phyloP scores from a whole-genome alignment of 129 eudicot genomes.

The Cynara cardunculus region DNA sequence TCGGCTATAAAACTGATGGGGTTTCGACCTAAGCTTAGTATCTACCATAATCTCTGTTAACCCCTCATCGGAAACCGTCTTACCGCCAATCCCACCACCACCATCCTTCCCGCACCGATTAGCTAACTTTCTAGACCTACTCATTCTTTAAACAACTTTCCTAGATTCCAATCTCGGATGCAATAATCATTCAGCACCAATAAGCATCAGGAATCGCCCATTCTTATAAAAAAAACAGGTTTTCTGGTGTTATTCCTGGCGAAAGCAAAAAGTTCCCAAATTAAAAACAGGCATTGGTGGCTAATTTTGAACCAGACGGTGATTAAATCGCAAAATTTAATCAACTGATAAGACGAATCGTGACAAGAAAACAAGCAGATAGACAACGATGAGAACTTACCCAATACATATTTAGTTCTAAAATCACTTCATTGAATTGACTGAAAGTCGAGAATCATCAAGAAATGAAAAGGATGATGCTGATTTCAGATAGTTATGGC shows the following conservation, averaged over 20 bases:
- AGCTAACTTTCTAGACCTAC: constrained; percentile 47
- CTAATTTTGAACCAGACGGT: neutral
- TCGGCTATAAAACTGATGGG: constrained; percentile 43
- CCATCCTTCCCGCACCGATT: constrained; percentile 20
- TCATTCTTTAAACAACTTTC: constrained; percentile 34
- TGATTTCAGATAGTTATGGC: constrained; percentile 5
- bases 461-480: neutral
- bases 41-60: constrained; percentile 50
- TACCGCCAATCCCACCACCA: constrained; percentile 25
- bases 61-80: constrained; percentile 26
- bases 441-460: neutral
- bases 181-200: neutral
- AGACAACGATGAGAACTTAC: neutral
- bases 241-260: neutral
- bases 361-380: neutral
- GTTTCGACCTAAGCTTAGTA: constrained; percentile 60
- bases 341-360: neutral
- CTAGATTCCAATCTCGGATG: neutral
- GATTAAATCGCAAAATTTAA: neutral
- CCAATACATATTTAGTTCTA: neutral
- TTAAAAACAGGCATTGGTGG: neutral
- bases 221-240: neutral
- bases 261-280: neutral
- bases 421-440: neutral
- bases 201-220: neutral